Evolutionary conservation across 805 yeast species (phyloP).

Genomic region (Lipomyces oligophaga): DNA sequence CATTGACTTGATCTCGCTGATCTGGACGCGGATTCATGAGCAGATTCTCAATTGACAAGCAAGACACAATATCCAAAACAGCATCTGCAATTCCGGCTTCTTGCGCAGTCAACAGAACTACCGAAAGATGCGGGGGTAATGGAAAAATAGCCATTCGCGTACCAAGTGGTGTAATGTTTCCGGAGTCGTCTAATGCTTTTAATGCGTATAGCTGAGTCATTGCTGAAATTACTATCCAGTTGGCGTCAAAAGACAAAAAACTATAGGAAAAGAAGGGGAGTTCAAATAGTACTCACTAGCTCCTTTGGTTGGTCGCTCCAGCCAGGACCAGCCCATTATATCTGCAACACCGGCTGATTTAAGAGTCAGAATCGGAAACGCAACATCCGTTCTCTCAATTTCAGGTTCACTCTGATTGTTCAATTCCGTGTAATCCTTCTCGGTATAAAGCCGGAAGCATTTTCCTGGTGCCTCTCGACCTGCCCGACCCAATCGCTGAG

Average conservation of each 20-base stretch:
- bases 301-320: slow-evolving; percentile 81
- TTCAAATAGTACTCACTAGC: slow-evolving; percentile 47
- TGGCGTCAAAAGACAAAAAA: not conserved
- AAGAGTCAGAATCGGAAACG: slow-evolving; percentile 77
- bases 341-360: slow-evolving; percentile 81
- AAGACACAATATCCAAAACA: slow-evolving; percentile 85
- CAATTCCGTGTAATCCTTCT: slow-evolving; percentile 58
- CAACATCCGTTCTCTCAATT: slow-evolving; percentile 78
- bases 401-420: slow-evolving; percentile 88
- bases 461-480: slow-evolving; percentile 96
- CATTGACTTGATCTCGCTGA: slow-evolving; percentile 77
- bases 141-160: slow-evolving; percentile 83
- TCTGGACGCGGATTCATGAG: slow-evolving; percentile 76
- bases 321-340: slow-evolving; percentile 84
- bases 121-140: slow-evolving; percentile 85
- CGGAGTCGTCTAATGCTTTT: slow-evolving; percentile 72
- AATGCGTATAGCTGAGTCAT: slow-evolving; percentile 72
- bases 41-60: slow-evolving; percentile 88
- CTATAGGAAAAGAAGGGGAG: too few species aligned
- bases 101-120: slow-evolving; percentile 71
- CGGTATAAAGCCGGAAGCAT: slow-evolving; percentile 79
- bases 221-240: slow-evolving; percentile 46
- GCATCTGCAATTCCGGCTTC: slow-evolving; percentile 41
- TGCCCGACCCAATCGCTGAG: slow-evolving; percentile 98
- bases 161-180: slow-evolving; percentile 77